These are phyloP conservation scores for Colletotrichum sp. DNA, from an alignment of 2,329 filamentous ascomycete genomes.

Conservation along the genomic window DNA sequence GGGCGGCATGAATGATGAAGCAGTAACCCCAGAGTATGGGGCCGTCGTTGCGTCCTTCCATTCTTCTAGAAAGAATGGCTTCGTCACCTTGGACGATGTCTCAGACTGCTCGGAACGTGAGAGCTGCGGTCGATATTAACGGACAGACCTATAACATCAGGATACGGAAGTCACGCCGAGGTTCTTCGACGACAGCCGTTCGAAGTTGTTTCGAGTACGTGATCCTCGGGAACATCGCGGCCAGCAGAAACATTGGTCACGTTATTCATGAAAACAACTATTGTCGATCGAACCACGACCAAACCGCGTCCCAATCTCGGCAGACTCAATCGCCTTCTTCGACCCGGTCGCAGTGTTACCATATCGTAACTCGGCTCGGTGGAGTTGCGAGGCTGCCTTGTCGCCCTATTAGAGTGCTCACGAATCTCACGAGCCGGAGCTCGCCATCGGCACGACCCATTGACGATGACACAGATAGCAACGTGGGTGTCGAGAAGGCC, in stretches of 20 bases:
- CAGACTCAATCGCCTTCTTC: not conserved
- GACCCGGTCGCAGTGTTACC: not conserved
- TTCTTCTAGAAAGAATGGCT: slow-evolving; percentile 18
- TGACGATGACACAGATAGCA: slow-evolving; percentile 3
- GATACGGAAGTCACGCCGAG: slow-evolving; percentile 4
- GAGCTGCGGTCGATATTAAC: not conserved
- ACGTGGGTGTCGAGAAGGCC: not conserved
- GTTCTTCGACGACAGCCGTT: not conserved
- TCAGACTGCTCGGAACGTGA: not conserved
- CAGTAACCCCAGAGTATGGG: not conserved
- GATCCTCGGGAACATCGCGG: not conserved
- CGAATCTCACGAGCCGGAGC: slow-evolving; percentile 9
- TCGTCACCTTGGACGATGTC: not conserved
- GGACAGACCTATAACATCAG: not conserved
- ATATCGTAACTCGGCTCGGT: not conserved
- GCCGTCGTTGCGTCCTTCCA: not conserved
- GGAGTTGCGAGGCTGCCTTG: not conserved
- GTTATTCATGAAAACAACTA: not conserved
- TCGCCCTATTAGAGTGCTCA: slow-evolving; percentile 1
- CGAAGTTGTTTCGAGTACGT: not conserved
- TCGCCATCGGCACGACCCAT: slow-evolving; percentile 20
- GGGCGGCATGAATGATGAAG: not conserved
- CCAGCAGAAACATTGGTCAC: not conserved
- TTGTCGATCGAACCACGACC: slow-evolving; percentile 3
- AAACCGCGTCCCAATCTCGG: slow-evolving; percentile 3